Evolutionary conservation across 352 stramenopile genomes (phyloP).

Genomic region (Globisporangium iwayamae): DNA sequence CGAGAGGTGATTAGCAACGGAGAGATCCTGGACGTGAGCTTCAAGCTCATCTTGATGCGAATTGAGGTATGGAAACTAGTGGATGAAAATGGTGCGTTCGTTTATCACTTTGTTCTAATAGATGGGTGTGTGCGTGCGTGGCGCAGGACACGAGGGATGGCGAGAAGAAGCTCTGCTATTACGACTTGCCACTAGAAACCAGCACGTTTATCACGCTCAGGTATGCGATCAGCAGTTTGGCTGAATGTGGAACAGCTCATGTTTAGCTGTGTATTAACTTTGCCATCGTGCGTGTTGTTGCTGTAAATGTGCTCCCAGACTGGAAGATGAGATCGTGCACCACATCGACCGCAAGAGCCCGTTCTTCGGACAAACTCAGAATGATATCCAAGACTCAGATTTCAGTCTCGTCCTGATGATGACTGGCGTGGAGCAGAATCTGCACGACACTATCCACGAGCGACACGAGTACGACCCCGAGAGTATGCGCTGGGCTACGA

Average conservation of each 20-base stretch:
- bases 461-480: slow-evolving; percentile 43
- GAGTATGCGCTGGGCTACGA: slow-evolving; percentile 37
- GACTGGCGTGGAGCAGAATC: slow-evolving; percentile 52
- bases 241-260: background rate
- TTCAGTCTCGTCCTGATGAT: slow-evolving; percentile 57
- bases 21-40: slow-evolving; percentile 52
- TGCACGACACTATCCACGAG: slow-evolving; percentile 58
- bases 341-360: slow-evolving; percentile 37
- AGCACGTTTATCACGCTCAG: slow-evolving; percentile 46
- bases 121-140: too few species aligned
- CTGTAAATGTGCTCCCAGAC: slow-evolving; percentile 15
- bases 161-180: slow-evolving; percentile 60
- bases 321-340: slow-evolving; percentile 54
- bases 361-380: slow-evolving; percentile 33
- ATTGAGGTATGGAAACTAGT: slow-evolving; percentile 33
- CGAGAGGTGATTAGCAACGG: slow-evolving; percentile 34
- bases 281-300: background rate
- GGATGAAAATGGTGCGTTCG: too few species aligned
- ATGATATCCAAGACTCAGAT: slow-evolving; percentile 34
- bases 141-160: slow-evolving; percentile 30
- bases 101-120: too few species aligned
- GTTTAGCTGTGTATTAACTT: background rate
- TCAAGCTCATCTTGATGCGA: slow-evolving; percentile 65
- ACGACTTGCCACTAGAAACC: slow-evolving; percentile 47
- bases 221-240: slow-evolving; percentile 8